Evolutionary conservation across 2,329 filamentous ascomycete species (phyloP).

Genomic region (Penicillium expansum): DNA sequence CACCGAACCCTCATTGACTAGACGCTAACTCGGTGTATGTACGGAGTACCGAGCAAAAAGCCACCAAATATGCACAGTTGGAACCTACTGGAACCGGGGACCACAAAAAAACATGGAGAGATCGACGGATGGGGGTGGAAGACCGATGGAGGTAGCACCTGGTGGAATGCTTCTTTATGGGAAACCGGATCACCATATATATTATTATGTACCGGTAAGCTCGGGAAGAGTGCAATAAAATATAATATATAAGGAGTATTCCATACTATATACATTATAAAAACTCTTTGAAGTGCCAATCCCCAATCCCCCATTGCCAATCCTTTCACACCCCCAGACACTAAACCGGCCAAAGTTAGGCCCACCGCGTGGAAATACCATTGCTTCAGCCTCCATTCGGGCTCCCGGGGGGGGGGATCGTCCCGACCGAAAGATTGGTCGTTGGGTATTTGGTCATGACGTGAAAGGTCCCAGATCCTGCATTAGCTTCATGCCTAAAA

Average conservation of each 20-base stretch:
- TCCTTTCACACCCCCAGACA: neutral
- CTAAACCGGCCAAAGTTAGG: slow-evolving; percentile 10
- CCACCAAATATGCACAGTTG: neutral
- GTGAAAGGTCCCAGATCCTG: neutral
- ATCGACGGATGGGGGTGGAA: slow-evolving; percentile 10
- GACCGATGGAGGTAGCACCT: neutral
- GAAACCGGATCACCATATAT: neutral
- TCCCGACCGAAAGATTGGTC: neutral
- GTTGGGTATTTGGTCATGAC: neutral
- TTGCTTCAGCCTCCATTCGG: slow-evolving; percentile 4
- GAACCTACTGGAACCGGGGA: neutral
- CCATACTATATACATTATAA: neutral
- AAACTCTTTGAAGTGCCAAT: neutral
- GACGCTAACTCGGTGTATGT: neutral
- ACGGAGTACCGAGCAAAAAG: neutral
- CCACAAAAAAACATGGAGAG: slow-evolving; percentile 4
- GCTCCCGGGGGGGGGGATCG: slow-evolving; percentile 4
- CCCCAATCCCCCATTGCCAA: neutral
- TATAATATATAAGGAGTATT: neutral
- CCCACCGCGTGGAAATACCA: slow-evolving; percentile 15
- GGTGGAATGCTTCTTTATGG: neutral
- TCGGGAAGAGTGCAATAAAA: neutral
- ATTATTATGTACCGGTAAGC: neutral
- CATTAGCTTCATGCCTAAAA: slow-evolving; percentile 1
- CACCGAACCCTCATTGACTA: neutral